phyloP scores from a whole-genome alignment of 2,329 filamentous ascomycete species.

The Scedosporium dehoogii region DNA sequence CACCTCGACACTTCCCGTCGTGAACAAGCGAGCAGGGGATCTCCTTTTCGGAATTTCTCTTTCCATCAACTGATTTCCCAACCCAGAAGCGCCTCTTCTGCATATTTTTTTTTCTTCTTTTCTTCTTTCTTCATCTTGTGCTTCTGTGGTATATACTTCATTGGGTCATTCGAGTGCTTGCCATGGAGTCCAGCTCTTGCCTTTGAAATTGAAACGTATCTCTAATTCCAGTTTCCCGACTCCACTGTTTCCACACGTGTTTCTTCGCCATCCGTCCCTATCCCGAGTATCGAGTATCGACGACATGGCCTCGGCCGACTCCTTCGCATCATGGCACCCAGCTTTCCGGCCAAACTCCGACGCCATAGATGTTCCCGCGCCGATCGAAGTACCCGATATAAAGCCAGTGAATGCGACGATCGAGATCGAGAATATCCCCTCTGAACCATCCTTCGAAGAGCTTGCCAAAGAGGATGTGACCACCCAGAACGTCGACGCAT shows the following conservation, averaged over 20 bases:
- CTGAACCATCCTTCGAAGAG: slow-evolving; percentile 5
- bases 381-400: neutral
- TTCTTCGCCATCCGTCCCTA: neutral
- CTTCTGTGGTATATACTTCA: neutral
- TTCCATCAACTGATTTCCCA: slow-evolving; percentile 4
- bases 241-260: neutral
- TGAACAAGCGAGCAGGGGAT: neutral
- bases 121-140: neutral
- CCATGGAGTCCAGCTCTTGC: slow-evolving; percentile 1
- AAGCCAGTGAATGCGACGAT: neutral
- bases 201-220: slow-evolving; percentile 1
- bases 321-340: slow-evolving; percentile 38
- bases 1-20: slow-evolving; percentile 4
- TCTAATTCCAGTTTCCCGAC: neutral
- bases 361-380: neutral
- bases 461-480: neutral
- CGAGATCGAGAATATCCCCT: neutral
- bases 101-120: neutral
- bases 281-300: neutral
- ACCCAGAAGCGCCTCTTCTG: neutral
- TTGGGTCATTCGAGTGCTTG: neutral
- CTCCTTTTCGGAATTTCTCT: neutral
- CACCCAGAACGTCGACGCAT: slow-evolving; percentile 5
- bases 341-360: slow-evolving; percentile 37
- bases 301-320: slow-evolving; percentile 32